Conservation (phyloP, 1,284 basidiomycete species). For the Microbotryum saponariae region DNA sequence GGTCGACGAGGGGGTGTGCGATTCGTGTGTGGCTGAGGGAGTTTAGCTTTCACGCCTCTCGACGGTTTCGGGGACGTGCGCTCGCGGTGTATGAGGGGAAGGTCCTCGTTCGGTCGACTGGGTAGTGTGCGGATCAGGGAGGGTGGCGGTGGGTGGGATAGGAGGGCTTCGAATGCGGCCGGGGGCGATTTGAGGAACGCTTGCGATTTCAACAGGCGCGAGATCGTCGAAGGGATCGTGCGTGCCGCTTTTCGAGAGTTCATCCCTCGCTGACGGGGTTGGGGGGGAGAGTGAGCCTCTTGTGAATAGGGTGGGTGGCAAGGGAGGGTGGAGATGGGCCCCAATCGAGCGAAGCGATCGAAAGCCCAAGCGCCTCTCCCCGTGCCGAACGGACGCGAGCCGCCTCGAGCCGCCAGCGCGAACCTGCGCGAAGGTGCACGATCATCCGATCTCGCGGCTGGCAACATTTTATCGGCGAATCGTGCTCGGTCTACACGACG, state of each 20-base stretch:
- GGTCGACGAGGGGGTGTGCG: conserved; percentile 12
- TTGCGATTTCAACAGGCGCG: conserved; percentile 63
- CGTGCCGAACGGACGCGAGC: no score
- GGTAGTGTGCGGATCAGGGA: conserved; percentile 64
- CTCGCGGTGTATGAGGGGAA: conserved; percentile 29
- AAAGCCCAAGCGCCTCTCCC: no score
- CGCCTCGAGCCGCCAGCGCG: no score
- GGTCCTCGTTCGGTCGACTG: conserved; percentile 48
- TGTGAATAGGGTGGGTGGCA: no score
- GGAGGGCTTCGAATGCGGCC: conserved; percentile 76
- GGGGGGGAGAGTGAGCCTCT: no score
- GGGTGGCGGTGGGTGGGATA: conserved; percentile 77
- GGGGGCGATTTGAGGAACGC: conserved; percentile 63
- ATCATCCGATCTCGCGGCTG: no score
- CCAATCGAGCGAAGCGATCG: no score
- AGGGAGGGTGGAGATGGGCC: no score
- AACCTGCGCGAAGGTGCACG: no score
- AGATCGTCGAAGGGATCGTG: conserved; percentile 55
- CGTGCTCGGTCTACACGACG: no score
- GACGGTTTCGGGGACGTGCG: neutral
- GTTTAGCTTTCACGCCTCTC: conserved; percentile 48
- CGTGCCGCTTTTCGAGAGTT: conserved; percentile 21
- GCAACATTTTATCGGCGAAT: no score
- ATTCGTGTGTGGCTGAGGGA: conserved; percentile 35
- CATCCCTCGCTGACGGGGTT: conserved; percentile 11